These are phyloP conservation scores for Cladosporium sp. DNA, from an alignment of 2,329 filamentous ascomycete species.

Conservation along the genomic window DNA sequence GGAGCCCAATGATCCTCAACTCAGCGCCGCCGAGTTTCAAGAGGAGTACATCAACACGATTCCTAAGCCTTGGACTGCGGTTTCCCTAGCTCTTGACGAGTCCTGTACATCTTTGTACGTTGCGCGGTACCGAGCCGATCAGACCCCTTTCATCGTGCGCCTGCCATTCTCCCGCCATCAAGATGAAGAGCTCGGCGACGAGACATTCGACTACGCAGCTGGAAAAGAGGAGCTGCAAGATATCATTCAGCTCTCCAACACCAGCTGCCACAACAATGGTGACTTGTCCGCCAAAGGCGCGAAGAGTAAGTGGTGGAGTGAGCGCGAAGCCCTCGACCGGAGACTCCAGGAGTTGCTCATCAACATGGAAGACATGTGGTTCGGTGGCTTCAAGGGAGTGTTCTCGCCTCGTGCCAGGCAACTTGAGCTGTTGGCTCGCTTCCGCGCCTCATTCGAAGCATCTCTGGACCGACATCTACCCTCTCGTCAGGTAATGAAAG, in stretches of 20 bases:
- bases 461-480: constrained; percentile 84
- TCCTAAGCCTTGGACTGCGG: constrained; percentile 77
- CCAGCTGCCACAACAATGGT: constrained; percentile 73
- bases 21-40: constrained; percentile 59
- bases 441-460: constrained; percentile 74
- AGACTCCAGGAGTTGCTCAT: constrained; percentile 76
- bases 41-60: constrained; percentile 82
- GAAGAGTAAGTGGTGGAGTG: constrained; percentile 85
- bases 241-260: constrained; percentile 79
- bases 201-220: constrained; percentile 80
- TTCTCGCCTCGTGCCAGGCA: constrained; percentile 73
- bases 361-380: constrained; percentile 90
- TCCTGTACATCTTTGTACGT: constrained; percentile 82
- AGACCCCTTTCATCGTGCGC: constrained; percentile 81
- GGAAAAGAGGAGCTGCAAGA: constrained; percentile 78
- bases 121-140: constrained; percentile 75
- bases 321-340: constrained; percentile 76
- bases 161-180: constrained; percentile 82
- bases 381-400: constrained; percentile 93
- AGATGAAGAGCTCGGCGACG: constrained; percentile 75
- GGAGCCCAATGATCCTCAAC: constrained; percentile 28
- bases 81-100: constrained; percentile 84
- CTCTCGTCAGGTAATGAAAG: constrained; percentile 66
- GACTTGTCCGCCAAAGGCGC: constrained; percentile 74
- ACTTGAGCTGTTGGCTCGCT: constrained; percentile 67